Conservation (phyloP, 2,329 filamentous ascomycete genomes). For the Cladosporium sp. region DNA sequence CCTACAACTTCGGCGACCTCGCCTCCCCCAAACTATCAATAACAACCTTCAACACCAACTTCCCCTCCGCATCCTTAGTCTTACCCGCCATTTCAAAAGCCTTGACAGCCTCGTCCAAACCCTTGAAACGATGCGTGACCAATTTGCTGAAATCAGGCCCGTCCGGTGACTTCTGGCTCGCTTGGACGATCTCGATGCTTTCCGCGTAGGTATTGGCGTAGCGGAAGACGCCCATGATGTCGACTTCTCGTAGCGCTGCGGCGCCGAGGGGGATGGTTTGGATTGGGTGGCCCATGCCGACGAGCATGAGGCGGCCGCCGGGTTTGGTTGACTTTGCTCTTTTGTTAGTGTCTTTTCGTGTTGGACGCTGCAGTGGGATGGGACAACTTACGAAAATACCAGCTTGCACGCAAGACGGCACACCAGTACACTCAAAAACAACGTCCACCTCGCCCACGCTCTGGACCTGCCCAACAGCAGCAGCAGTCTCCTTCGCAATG, state of each 20-base stretch:
- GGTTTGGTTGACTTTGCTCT: conserved; percentile 28
- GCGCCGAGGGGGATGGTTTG: conserved; percentile 70
- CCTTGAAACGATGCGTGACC: conserved; percentile 68
- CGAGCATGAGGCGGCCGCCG: conserved; percentile 68
- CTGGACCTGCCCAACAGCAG: conserved; percentile 36
- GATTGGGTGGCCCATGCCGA: conserved; percentile 74
- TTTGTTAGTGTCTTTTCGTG: not conserved
- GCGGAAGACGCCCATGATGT: conserved; percentile 72
- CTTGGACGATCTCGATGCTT: conserved; percentile 56
- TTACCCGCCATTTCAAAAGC: conserved; percentile 68
- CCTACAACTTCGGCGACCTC: conserved; percentile 3
- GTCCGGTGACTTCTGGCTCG: conserved; percentile 39
- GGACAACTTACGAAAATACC: conserved; percentile 57
- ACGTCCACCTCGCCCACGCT: conserved; percentile 57
- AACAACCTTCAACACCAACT: conserved; percentile 68
- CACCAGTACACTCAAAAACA: conserved; percentile 73
- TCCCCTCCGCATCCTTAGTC: conserved; percentile 62
- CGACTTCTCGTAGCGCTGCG: conserved; percentile 68
- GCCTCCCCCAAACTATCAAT: conserved; percentile 34
- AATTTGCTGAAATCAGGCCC: conserved; percentile 64
- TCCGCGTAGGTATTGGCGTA: conserved; percentile 72
- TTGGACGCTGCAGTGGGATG: not conserved
- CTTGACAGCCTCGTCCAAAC: conserved; percentile 55
- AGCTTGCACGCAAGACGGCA: conserved; percentile 69
- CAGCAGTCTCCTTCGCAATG: conserved; percentile 48